These are phyloP conservation scores for Phytophthora syringae DNA, from an alignment of 352 stramenopile species.

Conservation along the genomic window DNA sequence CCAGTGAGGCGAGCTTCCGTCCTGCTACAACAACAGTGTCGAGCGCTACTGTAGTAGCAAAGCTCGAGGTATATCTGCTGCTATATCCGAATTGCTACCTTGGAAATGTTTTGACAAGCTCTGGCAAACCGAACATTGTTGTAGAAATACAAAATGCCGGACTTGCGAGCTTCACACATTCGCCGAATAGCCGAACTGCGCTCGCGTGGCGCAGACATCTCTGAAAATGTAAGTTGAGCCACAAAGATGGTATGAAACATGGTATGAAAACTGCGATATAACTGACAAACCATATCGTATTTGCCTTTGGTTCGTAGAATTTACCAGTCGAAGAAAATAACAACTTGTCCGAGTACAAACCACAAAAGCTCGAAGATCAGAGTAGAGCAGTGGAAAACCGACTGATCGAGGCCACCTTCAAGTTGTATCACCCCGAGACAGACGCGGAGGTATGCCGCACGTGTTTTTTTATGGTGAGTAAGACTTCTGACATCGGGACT, in stretches of 20 bases:
- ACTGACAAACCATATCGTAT: background rate
- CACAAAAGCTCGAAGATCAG: slow-evolving; percentile 23
- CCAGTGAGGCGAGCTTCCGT: slow-evolving; percentile 28
- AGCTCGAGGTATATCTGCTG: slow-evolving; percentile 37
- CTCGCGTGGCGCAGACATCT: slow-evolving; percentile 42
- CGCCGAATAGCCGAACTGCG: slow-evolving; percentile 68
- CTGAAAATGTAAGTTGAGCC: slow-evolving; percentile 27
- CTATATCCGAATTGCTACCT: background rate
- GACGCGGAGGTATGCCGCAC: slow-evolving; percentile 55
- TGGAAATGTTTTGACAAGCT: background rate
- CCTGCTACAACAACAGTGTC: slow-evolving; percentile 10
- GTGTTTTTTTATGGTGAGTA: background rate
- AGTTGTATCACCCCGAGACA: slow-evolving; percentile 65
- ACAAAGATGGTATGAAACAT: background rate
- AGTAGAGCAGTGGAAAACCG: slow-evolving; percentile 28
- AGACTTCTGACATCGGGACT: background rate
- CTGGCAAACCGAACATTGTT: background rate
- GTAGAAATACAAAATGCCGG: slow-evolving; percentile 65
- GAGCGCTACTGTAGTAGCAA: slow-evolving; percentile 8
- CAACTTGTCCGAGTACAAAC: slow-evolving; percentile 3
- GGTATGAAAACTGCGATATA: background rate
- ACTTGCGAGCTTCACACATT: slow-evolving; percentile 71
- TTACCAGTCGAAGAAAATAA: slow-evolving; percentile 22
- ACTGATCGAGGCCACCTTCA: slow-evolving; percentile 59
- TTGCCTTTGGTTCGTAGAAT: background rate